Percentiles rank a stretch among this genome's conserved stretches.
Evolutionary conservation across 2,329 filamentous ascomycete genomes (phyloP).

Genomic region (Trichoderma sp.): DNA sequence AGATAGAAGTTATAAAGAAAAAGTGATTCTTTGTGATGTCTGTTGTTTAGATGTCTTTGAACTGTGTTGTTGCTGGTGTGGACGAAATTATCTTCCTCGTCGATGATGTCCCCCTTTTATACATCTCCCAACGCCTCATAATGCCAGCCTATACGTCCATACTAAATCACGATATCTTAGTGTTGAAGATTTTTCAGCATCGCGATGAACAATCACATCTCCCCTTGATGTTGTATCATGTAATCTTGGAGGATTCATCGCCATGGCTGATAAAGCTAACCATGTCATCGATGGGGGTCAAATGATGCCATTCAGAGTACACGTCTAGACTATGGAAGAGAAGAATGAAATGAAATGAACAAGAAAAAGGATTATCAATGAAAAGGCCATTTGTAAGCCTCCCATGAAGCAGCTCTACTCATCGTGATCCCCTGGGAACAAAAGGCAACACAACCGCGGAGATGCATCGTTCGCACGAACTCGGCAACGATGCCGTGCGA

Average conservation of each 20-base stretch:
- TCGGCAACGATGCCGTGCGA: neutral
- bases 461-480: neutral
- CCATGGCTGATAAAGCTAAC: neutral
- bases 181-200: neutral
- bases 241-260: neutral
- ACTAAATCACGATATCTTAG: neutral
- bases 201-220: neutral
- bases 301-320: neutral
- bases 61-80: neutral
- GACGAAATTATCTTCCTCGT: neutral
- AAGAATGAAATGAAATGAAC: neutral
- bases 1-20: neutral
- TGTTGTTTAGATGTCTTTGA: neutral
- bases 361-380: neutral
- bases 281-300: neutral
- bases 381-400: neutral
- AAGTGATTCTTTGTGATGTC: neutral
- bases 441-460: neutral
- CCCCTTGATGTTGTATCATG: neutral
- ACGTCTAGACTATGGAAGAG: neutral
- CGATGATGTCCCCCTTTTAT: neutral
- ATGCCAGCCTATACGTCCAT: neutral
- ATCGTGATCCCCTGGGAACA: fast-evolving
- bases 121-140: neutral
- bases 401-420: neutral